These are phyloP conservation scores for Wickerhamomyces chambardii DNA, from an alignment of 805 yeast species.

Conservation along the genomic window DNA sequence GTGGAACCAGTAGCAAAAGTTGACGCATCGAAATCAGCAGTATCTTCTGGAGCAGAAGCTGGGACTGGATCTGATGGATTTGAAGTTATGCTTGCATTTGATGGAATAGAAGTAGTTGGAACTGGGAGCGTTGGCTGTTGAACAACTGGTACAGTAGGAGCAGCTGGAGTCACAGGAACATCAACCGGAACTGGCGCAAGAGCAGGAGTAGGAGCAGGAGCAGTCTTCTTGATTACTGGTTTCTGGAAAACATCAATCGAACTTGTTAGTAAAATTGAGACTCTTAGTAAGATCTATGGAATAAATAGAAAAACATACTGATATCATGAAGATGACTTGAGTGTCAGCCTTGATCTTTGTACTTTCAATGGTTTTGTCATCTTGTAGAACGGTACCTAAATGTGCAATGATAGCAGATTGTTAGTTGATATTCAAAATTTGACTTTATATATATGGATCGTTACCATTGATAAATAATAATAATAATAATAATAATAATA, in stretches of 20 bases:
- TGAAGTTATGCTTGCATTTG: slow-evolving; percentile 11
- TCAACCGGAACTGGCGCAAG: slow-evolving; percentile 11
- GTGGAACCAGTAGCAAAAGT: slow-evolving; percentile 72
- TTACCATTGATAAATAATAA: too few species aligned
- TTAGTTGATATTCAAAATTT: too few species aligned
- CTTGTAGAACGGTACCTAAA: slow-evolving; percentile 74
- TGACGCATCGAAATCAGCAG: slow-evolving; percentile 24
- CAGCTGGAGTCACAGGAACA: slow-evolving; percentile 15
- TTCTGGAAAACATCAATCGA: too few species aligned
- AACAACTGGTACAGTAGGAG: slow-evolving; percentile 9
- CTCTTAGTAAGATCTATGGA: too few species aligned
- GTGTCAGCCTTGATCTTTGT: slow-evolving; percentile 77
- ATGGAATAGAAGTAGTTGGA: slow-evolving; percentile 13
- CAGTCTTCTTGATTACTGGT: slow-evolving; percentile 17
- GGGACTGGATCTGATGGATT: slow-evolving; percentile 14
- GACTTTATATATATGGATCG: too few species aligned
- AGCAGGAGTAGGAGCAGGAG: slow-evolving; percentile 16
- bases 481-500: too few species aligned
- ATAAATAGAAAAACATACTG: too few species aligned
- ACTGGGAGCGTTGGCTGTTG: slow-evolving; percentile 13
- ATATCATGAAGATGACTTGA: slow-evolving; percentile 87
- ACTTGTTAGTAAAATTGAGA: slow-evolving; percentile 1
- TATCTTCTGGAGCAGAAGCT: slow-evolving; percentile 8
- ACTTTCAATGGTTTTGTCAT: slow-evolving; percentile 63
- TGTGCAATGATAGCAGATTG: background rate